phyloP scores from a whole-genome alignment of 208 protist genomes.

The Vickermania ingenoplastis region DNA sequence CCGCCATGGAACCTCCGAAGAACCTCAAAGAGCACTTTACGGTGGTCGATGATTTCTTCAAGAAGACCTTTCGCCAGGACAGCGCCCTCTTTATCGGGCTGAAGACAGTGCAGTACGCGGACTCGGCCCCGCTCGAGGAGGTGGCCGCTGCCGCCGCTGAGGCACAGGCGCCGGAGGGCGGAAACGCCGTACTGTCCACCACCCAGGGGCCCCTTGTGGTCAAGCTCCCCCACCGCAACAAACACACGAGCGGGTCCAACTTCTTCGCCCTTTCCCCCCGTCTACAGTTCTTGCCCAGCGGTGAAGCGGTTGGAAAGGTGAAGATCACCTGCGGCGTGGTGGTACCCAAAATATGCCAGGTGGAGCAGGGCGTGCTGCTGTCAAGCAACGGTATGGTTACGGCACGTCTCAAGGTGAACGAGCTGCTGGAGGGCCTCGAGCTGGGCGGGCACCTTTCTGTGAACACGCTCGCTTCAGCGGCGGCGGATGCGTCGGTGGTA shows the following conservation, averaged over 20 bases:
- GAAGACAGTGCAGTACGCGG: constrained; percentile 63
- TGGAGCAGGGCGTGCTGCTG: constrained; percentile 54
- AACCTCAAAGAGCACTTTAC: constrained; percentile 71
- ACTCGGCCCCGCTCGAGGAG: constrained; percentile 10
- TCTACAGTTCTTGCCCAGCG: constrained; percentile 47
- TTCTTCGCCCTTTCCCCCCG: constrained; percentile 63
- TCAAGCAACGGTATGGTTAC: constrained; percentile 51
- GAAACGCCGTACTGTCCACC: neutral
- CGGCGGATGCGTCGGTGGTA: constrained; percentile 56
- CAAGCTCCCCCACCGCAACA: neutral
- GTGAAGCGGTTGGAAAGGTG: constrained; percentile 56
- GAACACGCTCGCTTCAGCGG: constrained; percentile 78
- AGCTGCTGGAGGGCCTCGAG: constrained; percentile 62
- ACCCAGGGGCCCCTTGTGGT: neutral
- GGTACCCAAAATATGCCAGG: constrained; percentile 53
- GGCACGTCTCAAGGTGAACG: constrained; percentile 26
- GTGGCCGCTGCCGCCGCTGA: constrained; percentile 1
- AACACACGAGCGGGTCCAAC: constrained; percentile 10
- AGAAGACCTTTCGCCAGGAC: constrained; percentile 81
- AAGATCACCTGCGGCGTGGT: constrained; percentile 53
- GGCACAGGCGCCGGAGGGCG: neutral
- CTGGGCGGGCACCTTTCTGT: constrained; percentile 37
- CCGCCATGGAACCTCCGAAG: constrained; percentile 52
- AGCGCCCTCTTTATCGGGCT: constrained; percentile 56
- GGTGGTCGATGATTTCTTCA: constrained; percentile 79